Conservation (phyloP, 164 flowering plant genomes). For the Stephania yunnanensis region DNA sequence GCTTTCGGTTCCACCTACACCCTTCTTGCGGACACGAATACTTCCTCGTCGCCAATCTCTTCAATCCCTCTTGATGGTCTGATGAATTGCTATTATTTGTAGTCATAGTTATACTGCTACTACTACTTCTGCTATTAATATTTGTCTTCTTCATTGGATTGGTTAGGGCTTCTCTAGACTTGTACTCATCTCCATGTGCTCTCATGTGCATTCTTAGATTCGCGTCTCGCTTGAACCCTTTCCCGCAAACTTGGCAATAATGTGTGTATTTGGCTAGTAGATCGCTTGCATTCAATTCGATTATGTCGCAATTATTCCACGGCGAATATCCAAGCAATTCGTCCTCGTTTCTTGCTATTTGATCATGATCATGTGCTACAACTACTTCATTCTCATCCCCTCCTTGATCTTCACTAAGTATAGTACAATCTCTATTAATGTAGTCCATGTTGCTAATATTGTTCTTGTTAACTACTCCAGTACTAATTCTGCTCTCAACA, state of each 20-base stretch:
- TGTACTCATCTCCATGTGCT: constrained; percentile 72
- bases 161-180: constrained; percentile 60
- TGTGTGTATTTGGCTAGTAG: constrained; percentile 64
- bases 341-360: background rate
- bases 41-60: constrained; percentile 47
- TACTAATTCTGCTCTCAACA: background rate
- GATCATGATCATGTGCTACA: background rate
- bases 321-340: constrained; percentile 1
- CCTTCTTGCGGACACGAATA: constrained; percentile 80
- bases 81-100: background rate
- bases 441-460: background rate
- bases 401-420: background rate
- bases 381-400: background rate
- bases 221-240: constrained; percentile 89
- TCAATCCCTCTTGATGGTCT: background rate
- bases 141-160: constrained; percentile 33
- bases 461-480: background rate
- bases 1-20: constrained; percentile 57
- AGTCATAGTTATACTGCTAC: constrained; percentile 34
- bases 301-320: constrained; percentile 25
- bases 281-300: constrained; percentile 72
- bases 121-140: background rate
- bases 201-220: constrained; percentile 92
- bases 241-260: constrained; percentile 73
- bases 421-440: background rate